Percentiles rank a stretch among this genome's conserved stretches.
Evolutionary conservation across 169 alveolate species (phyloP).

Genomic region (Plasmodium relictum): DNA sequence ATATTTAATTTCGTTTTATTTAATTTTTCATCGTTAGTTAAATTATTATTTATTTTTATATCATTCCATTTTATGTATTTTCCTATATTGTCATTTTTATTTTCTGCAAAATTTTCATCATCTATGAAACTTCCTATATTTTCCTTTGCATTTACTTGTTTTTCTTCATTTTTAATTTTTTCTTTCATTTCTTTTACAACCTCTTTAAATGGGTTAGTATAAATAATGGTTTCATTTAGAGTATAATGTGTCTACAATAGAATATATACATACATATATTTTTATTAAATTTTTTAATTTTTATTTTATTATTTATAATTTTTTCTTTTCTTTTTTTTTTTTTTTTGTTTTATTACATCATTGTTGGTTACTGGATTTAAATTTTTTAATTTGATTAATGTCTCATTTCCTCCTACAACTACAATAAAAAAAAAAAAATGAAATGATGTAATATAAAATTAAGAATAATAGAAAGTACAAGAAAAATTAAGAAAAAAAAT

Average conservation of each 20-base stretch:
- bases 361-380: conserved; percentile 16
- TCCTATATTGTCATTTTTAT: conserved; percentile 66
- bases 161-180: conserved; percentile 34
- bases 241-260: conserved; percentile 13
- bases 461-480: not conserved
- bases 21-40: conserved; percentile 16
- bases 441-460: not conserved
- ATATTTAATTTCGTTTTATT: conserved; percentile 26
- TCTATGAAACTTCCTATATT: conserved; percentile 42
- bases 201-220: conserved; percentile 74
- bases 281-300: not conserved
- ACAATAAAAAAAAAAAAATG: not conserved
- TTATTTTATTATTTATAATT: not conserved
- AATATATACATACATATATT: conserved; percentile 2
- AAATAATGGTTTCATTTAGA: conserved; percentile 53
- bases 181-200: conserved; percentile 64
- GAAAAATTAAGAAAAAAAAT: not conserved
- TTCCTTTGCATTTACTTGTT: conserved; percentile 10
- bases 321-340: not conserved
- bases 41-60: conserved; percentile 18
- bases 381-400: conserved; percentile 56
- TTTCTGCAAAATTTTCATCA: conserved; percentile 45
- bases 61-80: conserved; percentile 67
- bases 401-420: conserved; percentile 76
- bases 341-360: conserved; percentile 22